These are phyloP conservation scores for Allium cepa DNA, from an alignment of 106 monocot species.

Conservation along the genomic window DNA sequence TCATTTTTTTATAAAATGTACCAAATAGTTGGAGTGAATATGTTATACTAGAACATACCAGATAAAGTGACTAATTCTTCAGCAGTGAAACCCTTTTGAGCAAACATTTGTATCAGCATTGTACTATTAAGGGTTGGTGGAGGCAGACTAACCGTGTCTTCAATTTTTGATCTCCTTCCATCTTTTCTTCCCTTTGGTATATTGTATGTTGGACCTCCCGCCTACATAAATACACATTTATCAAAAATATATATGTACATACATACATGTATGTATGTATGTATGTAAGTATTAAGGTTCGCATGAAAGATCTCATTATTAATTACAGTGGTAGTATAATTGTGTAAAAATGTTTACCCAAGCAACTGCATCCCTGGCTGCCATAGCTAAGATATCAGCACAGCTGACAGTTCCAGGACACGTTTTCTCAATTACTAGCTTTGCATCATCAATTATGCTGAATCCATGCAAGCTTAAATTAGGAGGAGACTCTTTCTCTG, in stretches of 20 bases:
- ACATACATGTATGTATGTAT: too few species aligned
- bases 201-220: constrained; percentile 62
- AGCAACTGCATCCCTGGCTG: constrained; percentile 65
- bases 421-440: constrained; percentile 33
- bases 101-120: constrained; percentile 46
- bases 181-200: constrained; percentile 63
- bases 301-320: background rate
- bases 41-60: constrained; percentile 19
- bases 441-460: constrained; percentile 67
- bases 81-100: constrained; percentile 46
- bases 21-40: background rate
- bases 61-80: constrained; percentile 58
- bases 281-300: background rate
- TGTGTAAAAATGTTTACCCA: constrained; percentile 31
- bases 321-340: background rate
- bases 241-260: background rate
- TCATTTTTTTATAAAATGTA: background rate
- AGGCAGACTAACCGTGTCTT: constrained; percentile 69
- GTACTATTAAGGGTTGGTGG: constrained; percentile 53
- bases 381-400: constrained; percentile 66
- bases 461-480: constrained; percentile 68
- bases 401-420: constrained; percentile 75
- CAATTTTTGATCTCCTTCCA: constrained; percentile 64
- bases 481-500: constrained; percentile 76
- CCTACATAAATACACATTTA: constrained; percentile 18